These are phyloP conservation scores for Chrysosporium queenslandicum DNA, from an alignment of 2,329 filamentous ascomycete genomes.

Conservation along the genomic window DNA sequence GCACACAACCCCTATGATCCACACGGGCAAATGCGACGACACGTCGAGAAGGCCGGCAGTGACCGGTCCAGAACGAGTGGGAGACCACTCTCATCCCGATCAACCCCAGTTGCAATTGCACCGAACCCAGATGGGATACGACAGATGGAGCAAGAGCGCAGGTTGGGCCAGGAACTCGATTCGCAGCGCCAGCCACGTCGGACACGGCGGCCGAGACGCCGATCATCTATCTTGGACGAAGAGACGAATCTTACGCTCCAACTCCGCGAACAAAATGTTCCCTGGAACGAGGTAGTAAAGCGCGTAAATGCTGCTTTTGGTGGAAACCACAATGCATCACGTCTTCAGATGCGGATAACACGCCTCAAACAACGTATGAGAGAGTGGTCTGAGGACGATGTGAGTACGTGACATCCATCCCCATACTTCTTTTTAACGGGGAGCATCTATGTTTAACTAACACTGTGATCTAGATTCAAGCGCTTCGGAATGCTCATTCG, in stretches of 20 bases:
- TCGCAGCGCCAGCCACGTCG: slow-evolving; percentile 20
- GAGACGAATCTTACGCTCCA: slow-evolving; percentile 33
- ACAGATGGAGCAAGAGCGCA: slow-evolving; percentile 31
- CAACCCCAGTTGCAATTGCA: slow-evolving; percentile 30
- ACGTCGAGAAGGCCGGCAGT: slow-evolving; percentile 19
- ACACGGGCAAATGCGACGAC: slow-evolving; percentile 13
- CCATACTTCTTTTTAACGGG: not conserved
- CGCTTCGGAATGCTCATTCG: slow-evolving; percentile 30
- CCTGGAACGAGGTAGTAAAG: slow-evolving; percentile 33
- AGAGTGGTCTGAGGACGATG: slow-evolving; percentile 35
- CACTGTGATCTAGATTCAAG: slow-evolving; percentile 23
- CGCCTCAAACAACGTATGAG: slow-evolving; percentile 28
- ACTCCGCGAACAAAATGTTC: slow-evolving; percentile 28
- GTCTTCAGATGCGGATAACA: slow-evolving; percentile 35
- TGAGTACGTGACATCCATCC: slow-evolving; percentile 32
- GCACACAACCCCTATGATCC: slow-evolving; percentile 3
- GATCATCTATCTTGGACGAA: slow-evolving; percentile 30
- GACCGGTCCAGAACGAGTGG: slow-evolving; percentile 18
- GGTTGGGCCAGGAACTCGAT: slow-evolving; percentile 22
- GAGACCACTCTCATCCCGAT: slow-evolving; percentile 19
- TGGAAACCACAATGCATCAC: slow-evolving; percentile 32
- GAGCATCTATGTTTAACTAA: slow-evolving; percentile 14
- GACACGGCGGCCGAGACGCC: slow-evolving; percentile 9
- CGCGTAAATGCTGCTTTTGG: slow-evolving; percentile 30
- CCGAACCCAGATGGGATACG: slow-evolving; percentile 34